Conservation (phyloP, 345 rosid genomes). For the Durio zibethinus region DNA sequence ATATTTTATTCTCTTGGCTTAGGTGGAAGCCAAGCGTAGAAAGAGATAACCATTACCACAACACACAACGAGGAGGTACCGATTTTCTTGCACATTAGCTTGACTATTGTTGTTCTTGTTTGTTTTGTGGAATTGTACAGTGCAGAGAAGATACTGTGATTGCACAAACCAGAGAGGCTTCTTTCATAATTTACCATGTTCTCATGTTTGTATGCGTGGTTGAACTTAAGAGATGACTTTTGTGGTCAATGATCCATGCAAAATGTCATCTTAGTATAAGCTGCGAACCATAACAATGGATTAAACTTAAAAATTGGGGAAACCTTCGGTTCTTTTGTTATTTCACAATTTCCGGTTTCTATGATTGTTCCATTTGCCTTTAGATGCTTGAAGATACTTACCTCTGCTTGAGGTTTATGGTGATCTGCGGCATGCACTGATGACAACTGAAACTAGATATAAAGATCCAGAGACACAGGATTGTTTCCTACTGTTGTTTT, state of each 20-base stretch:
- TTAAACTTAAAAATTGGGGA: too few species aligned
- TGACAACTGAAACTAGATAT: too few species aligned
- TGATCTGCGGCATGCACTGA: too few species aligned
- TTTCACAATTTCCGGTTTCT: too few species aligned
- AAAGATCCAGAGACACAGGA: too few species aligned
- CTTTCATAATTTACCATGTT: not conserved
- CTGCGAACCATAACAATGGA: not conserved
- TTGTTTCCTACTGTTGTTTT: too few species aligned
- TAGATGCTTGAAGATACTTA: too few species aligned
- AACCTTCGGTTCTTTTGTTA: too few species aligned
- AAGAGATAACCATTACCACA: conserved; percentile 40
- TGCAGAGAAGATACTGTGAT: too few species aligned
- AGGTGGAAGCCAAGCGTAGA: conserved; percentile 74
- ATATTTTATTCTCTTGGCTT: not conserved
- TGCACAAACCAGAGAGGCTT: not conserved
- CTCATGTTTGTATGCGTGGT: not conserved
- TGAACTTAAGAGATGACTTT: not conserved
- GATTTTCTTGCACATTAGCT: conserved; percentile 29
- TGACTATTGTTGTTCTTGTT: conserved; percentile 7
- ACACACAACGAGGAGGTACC: conserved; percentile 22
- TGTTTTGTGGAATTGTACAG: conserved; percentile 36
- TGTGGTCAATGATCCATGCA: not conserved
- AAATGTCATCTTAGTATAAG: not conserved
- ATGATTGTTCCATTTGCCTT: too few species aligned
- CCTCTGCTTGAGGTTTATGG: too few species aligned